Evolutionary conservation across 2,329 filamentous ascomycete species (phyloP).

Genomic region (Chrysosporium keratinophilum): DNA sequence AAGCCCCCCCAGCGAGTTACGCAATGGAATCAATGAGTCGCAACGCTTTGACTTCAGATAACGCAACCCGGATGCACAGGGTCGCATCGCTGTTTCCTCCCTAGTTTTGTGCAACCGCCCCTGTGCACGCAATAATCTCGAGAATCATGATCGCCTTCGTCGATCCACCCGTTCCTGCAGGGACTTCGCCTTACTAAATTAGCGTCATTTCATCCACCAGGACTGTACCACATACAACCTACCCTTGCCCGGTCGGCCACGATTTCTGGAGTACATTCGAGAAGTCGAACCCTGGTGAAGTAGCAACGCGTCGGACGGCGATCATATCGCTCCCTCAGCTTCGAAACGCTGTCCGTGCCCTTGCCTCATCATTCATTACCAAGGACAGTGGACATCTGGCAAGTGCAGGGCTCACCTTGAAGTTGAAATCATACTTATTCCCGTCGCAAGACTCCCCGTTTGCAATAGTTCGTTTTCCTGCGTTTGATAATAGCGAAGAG

Average conservation of each 20-base stretch:
- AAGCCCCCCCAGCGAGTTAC: not conserved
- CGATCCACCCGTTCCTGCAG: not conserved
- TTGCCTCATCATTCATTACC: not conserved
- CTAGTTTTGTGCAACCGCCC: not conserved
- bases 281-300: not conserved
- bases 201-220: not conserved
- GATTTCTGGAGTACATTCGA: not conserved
- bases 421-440: not conserved
- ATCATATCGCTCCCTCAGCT: not conserved
- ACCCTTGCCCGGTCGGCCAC: not conserved
- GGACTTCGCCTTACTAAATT: not conserved
- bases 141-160: not conserved
- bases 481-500: not conserved
- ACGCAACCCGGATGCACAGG: not conserved
- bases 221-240: not conserved
- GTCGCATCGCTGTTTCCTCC: constrained; percentile 1
- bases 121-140: not conserved
- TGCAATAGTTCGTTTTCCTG: not conserved
- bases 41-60: not conserved
- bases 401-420: not conserved
- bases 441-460: not conserved
- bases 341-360: constrained; percentile 1
- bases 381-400: not conserved
- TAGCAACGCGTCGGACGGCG: not conserved
- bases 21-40: not conserved